A percentile compares a stretch with the other conserved stretches of the same genome.
phyloP scores from a whole-genome alignment of 2,329 filamentous ascomycete species.

The Aspergillus thermomutatus region DNA sequence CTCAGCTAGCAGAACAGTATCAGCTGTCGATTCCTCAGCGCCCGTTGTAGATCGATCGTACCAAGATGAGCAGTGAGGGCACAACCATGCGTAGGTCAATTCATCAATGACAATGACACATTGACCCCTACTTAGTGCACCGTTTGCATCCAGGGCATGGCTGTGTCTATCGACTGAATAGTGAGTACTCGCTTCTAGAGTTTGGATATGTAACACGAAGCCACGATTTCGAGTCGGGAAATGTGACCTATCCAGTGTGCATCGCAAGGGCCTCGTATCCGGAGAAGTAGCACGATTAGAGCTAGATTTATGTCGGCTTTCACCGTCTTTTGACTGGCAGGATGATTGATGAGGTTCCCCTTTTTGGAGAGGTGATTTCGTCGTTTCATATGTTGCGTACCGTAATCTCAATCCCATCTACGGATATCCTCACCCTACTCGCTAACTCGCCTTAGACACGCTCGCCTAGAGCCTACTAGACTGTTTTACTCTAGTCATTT shows the following conservation, averaged over 20 bases:
- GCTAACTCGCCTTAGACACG: too few relatives aligned
- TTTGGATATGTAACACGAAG: background rate
- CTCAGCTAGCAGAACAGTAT: background rate
- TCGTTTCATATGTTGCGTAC: too few relatives aligned
- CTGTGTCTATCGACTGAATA: background rate
- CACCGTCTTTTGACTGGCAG: background rate
- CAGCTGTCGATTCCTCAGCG: background rate
- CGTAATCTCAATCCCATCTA: too few relatives aligned
- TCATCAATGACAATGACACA: too few relatives aligned
- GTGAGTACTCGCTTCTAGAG: background rate
- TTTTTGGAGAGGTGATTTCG: background rate
- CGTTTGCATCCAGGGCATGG: background rate
- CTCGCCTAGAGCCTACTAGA: too few relatives aligned
- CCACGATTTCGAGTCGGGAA: background rate
- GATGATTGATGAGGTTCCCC: background rate
- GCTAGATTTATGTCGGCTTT: background rate
- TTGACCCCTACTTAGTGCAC: background rate
- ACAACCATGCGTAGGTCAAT: too few relatives aligned
- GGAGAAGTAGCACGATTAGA: background rate
- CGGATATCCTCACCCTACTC: background rate
- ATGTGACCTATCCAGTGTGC: background rate
- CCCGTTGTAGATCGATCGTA: background rate
- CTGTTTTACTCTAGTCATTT: background rate
- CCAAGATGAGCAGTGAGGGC: too few relatives aligned
- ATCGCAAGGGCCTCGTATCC: background rate